Evolutionary conservation across 2,329 filamentous ascomycete genomes (phyloP).

Genomic region (Tolypocladium guangdongense): DNA sequence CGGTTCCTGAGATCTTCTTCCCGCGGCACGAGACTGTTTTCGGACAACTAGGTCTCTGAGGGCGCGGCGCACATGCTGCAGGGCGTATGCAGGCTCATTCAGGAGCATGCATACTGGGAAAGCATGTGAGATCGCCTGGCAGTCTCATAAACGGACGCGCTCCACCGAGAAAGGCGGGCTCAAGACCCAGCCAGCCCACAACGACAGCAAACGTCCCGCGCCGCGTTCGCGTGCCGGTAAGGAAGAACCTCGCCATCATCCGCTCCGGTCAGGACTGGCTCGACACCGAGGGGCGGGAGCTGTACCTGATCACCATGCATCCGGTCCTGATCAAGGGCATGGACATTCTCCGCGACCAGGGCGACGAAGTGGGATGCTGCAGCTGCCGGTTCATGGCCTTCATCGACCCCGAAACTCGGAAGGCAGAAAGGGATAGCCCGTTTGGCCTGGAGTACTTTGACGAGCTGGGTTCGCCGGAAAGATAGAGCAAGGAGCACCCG

Average conservation of each 20-base stretch:
- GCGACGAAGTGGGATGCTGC: constrained; percentile 30
- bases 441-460: constrained; percentile 32
- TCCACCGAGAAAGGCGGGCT: constrained; percentile 15
- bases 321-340: constrained; percentile 30
- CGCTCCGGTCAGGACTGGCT: constrained; percentile 35
- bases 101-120: constrained; percentile 34
- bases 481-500: constrained; percentile 26
- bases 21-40: constrained; percentile 32
- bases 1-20: constrained; percentile 31
- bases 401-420: constrained; percentile 14
- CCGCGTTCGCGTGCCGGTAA: constrained; percentile 22
- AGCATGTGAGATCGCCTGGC: constrained; percentile 33
- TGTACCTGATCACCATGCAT: constrained; percentile 34
- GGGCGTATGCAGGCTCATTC: constrained; percentile 22
- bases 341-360: constrained; percentile 31
- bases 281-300: constrained; percentile 26
- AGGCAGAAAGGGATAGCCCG: constrained; percentile 20
- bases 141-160: constrained; percentile 22
- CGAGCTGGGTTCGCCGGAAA: constrained; percentile 25
- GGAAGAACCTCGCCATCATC: constrained; percentile 30
- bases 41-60: constrained; percentile 22
- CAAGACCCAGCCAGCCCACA: too few relatives aligned
- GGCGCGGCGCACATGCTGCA: constrained; percentile 29
- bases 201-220: background rate
- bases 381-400: constrained; percentile 32